These are phyloP conservation scores for Maudiozyma humilis DNA, from an alignment of 1,139 yeast genomes.

Conservation along the genomic window DNA sequence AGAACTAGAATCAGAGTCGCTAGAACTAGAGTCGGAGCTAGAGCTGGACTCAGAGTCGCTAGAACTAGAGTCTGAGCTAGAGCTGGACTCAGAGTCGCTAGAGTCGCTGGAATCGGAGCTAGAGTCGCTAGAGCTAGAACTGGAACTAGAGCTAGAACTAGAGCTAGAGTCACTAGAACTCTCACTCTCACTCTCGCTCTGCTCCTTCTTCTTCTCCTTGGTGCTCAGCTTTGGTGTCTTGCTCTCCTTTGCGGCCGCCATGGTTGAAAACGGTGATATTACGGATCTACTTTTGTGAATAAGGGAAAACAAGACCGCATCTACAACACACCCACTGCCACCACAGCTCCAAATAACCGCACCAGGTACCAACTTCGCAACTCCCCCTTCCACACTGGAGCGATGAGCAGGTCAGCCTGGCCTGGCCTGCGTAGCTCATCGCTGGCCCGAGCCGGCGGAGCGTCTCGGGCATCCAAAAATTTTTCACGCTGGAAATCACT, in stretches of 20 bases:
- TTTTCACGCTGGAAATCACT: no score
- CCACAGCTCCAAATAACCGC: no score
- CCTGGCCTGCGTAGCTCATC: no score
- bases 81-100: slow-evolving; percentile 15
- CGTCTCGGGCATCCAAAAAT: no score
- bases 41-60: slow-evolving; percentile 15
- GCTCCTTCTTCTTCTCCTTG: slow-evolving; percentile 19
- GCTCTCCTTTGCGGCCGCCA: slow-evolving; percentile 8
- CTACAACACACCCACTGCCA: background rate
- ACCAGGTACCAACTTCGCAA: no score
- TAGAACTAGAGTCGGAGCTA: slow-evolving; percentile 19
- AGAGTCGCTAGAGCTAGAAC: slow-evolving; percentile 13
- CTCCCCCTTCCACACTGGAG: no score
- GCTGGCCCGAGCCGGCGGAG: no score
- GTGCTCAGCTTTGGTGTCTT: slow-evolving; percentile 27
- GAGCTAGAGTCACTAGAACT: slow-evolving; percentile 17
- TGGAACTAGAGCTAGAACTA: slow-evolving; percentile 12
- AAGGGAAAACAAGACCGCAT: no score
- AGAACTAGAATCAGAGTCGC: slow-evolving; percentile 20
- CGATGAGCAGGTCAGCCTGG: no score
- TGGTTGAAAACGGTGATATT: no score
- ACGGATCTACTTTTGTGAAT: no score
- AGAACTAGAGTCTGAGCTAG: slow-evolving; percentile 5
- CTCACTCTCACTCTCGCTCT: slow-evolving; percentile 1
- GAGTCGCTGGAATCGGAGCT: slow-evolving; percentile 18